A percentile compares a stretch with the other conserved stretches of the same genome.
These are phyloP conservation scores for Trichoderma cornu-damae DNA, from an alignment of 2,329 filamentous ascomycete genomes.

Conservation along the genomic window DNA sequence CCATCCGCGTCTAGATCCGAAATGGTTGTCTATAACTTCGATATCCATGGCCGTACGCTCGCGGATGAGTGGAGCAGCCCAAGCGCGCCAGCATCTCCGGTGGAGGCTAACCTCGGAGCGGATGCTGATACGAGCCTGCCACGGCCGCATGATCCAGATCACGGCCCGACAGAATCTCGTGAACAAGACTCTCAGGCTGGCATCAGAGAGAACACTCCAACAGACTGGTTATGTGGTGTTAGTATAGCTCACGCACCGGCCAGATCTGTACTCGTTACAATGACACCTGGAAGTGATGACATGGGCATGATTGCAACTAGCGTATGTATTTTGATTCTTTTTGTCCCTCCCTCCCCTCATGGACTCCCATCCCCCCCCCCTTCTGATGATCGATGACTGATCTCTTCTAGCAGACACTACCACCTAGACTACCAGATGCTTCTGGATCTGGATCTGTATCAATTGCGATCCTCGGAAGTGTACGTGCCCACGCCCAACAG, in stretches of 20 bases:
- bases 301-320: constrained; percentile 12
- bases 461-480: constrained; percentile 19
- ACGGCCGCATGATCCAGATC: constrained; percentile 15
- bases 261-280: not conserved
- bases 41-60: not conserved
- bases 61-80: constrained; percentile 4
- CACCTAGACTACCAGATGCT: constrained; percentile 15
- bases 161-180: not conserved
- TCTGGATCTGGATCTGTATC: constrained; percentile 17
- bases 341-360: not conserved
- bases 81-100: not conserved
- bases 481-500: constrained; percentile 15
- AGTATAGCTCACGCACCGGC: not conserved
- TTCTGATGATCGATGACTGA: constrained; percentile 18
- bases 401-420: constrained; percentile 21
- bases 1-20: not conserved
- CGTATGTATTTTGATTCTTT: constrained; percentile 20
- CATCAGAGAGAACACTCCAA: not conserved
- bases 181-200: not conserved
- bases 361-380: not conserved
- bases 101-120: not conserved
- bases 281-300: not conserved
- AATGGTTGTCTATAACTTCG: not conserved
- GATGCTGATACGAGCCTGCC: not conserved
- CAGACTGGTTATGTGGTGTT: not conserved